Conservation (phyloP, 208 protist genomes). For the Balamuthia mandrillaris region DNA sequence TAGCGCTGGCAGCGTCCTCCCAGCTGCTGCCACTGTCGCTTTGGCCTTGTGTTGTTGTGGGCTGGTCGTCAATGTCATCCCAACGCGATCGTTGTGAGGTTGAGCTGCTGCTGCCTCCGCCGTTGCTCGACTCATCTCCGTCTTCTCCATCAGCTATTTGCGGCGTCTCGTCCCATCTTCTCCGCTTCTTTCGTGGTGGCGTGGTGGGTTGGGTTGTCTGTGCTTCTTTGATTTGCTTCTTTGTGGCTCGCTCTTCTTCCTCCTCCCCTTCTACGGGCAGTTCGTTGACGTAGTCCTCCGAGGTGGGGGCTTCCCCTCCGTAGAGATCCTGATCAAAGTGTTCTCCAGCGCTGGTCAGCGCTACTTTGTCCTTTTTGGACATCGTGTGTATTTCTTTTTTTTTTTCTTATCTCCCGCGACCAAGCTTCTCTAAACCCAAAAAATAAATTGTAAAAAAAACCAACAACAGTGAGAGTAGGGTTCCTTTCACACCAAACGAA, state of each 20-base stretch:
- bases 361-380: neutral
- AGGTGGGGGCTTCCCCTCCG: no score
- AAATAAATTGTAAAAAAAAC: neutral
- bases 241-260: neutral
- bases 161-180: slow-evolving; percentile 36
- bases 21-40: slow-evolving; percentile 21
- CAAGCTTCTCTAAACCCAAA: neutral
- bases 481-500: neutral
- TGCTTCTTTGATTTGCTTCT: neutral
- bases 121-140: neutral
- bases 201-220: neutral
- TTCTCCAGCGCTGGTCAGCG: neutral
- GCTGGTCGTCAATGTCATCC: neutral
- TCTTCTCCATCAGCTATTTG: neutral
- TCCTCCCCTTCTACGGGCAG: neutral
- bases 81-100: neutral
- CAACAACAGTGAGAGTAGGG: neutral
- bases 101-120: neutral
- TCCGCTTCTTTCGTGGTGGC: neutral
- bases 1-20: neutral
- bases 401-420: no score
- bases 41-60: neutral
- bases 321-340: slow-evolving; percentile 25
- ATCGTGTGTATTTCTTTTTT: no score
- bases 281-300: neutral